Evolutionary conservation across 1,284 basidiomycete genomes (phyloP), one percentile per base, ranked within the genome.

Genomic region (Irpex sp.): DNA sequence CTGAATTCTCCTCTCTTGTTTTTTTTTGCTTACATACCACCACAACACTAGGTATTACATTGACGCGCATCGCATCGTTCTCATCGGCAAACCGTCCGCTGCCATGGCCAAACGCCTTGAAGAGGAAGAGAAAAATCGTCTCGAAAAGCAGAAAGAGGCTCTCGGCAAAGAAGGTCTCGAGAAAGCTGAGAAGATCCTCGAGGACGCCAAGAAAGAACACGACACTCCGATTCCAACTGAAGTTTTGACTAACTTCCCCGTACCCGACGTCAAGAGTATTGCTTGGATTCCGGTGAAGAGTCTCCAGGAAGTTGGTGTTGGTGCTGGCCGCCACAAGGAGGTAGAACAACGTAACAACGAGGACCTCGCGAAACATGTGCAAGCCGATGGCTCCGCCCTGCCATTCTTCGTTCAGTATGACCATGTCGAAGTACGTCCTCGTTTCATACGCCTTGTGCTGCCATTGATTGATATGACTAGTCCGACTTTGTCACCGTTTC

Each of bases 251-350:
- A 80, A 85, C 19, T 99, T 98, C 83, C 89, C 91, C 15, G 87
- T 97, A 37, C 96, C 96, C 0, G 85, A 91, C 70, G 92, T 96
- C 21, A 88, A 91, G 70, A 93, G 88, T 66, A 96, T 99, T 70
- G 87, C 91, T 5, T 99, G 97, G 96, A 96, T 99, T 64, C 88
- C 92, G 0, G 96, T 99, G 2, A 87, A 96, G 70, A 97, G 89
- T 64, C 75, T 85, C 15, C 89, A 89, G 72, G 87, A 93, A 71
- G 74, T 78, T 34, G 85, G 84, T 40, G 77, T 74, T 57, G 82
- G 84, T 15, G 76, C 85, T 60, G 75, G 57, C 64, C 71, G 66
- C 69, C 72, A 60, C 73, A 73, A 56, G 71, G 72, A 65, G 1
- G 56, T 64, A 4, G 58, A 64, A 21, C 67, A 65, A 60, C 63